These are phyloP conservation scores for Amanita pallidorosea DNA, from an alignment of 768 basidiomycete genomes.

Conservation along the genomic window DNA sequence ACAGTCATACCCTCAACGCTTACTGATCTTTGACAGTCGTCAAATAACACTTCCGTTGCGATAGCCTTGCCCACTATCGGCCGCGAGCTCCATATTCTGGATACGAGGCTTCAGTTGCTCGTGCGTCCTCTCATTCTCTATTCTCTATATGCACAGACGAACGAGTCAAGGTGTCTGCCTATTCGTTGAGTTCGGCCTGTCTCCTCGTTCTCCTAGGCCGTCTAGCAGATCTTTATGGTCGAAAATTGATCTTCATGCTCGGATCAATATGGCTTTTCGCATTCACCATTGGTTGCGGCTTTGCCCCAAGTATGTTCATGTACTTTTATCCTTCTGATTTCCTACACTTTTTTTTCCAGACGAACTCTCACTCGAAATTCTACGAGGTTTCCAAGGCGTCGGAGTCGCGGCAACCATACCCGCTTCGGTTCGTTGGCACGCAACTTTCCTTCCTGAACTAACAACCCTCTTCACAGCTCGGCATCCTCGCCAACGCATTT, in stretches of 20 bases:
- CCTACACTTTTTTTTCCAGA: slow-evolving; percentile 22
- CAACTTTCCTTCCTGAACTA: background rate
- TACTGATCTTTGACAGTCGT: slow-evolving; percentile 15
- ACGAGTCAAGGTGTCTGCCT: slow-evolving; percentile 32
- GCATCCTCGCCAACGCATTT: slow-evolving; percentile 76
- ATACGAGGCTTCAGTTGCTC: slow-evolving; percentile 56
- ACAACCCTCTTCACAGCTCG: slow-evolving; percentile 34
- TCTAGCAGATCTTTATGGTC: slow-evolving; percentile 72
- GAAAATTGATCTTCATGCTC: slow-evolving; percentile 53
- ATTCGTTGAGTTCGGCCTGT: slow-evolving; percentile 63
- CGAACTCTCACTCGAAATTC: slow-evolving; percentile 49
- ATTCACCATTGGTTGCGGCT: slow-evolving; percentile 56
- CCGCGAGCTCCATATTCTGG: slow-evolving; percentile 32
- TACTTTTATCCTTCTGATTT: background rate
- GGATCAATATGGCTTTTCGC: slow-evolving; percentile 45
- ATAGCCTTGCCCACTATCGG: slow-evolving; percentile 47
- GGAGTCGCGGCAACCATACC: slow-evolving; percentile 72
- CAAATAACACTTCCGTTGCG: slow-evolving; percentile 34
- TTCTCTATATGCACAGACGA: background rate
- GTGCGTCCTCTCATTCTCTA: background rate
- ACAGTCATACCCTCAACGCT: background rate
- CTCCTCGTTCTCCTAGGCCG: slow-evolving; percentile 67
- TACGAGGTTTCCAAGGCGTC: slow-evolving; percentile 74
- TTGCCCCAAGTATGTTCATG: slow-evolving; percentile 34
- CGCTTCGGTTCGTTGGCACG: slow-evolving; percentile 35